These are phyloP conservation scores for Arachnomyces sp. DNA, from an alignment of 2,329 filamentous ascomycete genomes.

Conservation along the genomic window DNA sequence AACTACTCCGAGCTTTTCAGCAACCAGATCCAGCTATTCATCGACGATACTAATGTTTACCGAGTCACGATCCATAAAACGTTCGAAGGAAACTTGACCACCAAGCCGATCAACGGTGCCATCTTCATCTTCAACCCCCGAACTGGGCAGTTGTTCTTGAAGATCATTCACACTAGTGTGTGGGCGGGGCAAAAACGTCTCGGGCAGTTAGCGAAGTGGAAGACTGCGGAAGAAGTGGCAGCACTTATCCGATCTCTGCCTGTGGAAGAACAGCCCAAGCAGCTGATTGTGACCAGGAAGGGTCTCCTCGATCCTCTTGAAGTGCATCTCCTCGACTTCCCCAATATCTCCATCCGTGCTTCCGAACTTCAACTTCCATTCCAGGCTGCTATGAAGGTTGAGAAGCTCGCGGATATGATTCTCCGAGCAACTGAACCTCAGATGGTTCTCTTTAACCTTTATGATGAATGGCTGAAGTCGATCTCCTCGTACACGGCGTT, in stretches of 20 bases:
- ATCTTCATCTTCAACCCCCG: conserved; percentile 99
- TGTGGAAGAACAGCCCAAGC: conserved; percentile 96
- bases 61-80: conserved; percentile 99
- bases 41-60: conserved; percentile 98
- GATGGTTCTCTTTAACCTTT: conserved; percentile 98
- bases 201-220: conserved; percentile 97
- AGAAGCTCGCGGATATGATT: conserved; percentile 99
- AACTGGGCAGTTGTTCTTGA: conserved; percentile 93
- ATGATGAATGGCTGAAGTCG: conserved; percentile 97
- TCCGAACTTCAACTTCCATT: conserved; percentile 95
- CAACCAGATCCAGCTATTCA: conserved; percentile 97
- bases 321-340: conserved; percentile 95
- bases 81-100: conserved; percentile 97
- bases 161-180: conserved; percentile 98
- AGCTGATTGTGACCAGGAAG: conserved; percentile 96
- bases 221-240: conserved; percentile 98
- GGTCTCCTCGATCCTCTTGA: conserved; percentile 94
- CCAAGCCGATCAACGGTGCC: conserved; percentile 97
- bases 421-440: conserved; percentile 95
- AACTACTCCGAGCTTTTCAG: conserved; percentile 99
- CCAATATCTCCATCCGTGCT: conserved; percentile 95
- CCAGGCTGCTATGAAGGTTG: conserved; percentile 99
- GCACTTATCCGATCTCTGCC: conserved; percentile 91
- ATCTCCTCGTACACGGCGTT: conserved; percentile 98
- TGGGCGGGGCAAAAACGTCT: conserved; percentile 99